Base-by-base conservation (phyloP, 2,329 filamentous ascomycete genomes). In the Mycogone perniciosa region DNA sequence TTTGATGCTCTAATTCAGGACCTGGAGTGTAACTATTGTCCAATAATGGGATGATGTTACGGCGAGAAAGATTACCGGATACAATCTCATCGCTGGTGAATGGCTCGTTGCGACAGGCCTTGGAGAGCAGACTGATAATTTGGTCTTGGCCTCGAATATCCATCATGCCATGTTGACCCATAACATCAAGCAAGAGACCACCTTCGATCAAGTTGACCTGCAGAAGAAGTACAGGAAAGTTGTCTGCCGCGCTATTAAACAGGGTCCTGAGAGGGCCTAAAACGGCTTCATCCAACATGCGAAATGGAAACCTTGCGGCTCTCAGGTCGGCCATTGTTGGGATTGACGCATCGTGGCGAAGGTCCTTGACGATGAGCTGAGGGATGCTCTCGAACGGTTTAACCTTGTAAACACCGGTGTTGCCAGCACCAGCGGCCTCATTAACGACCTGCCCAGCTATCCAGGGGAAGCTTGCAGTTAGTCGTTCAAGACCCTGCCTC, bases 91-190 rank as follows among this genome's bases (percentile, higher is more conserved):
- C 65, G 0, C 53, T 38, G 0, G 73, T 75, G 57, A 78, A 79
- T 0, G 53, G n/a, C 31, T 76, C 71, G 2, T 64, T 59, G 1
- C 59, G 61, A 48, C 76, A 79, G 0, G 75, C 76, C 50, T 78
- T 77, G 0, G 71, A 67, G 5, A 82, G 62, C 2, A 77, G 68
- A 3, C 61, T 52, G 11, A 79, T 75, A 11, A 78, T 54, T 26
- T 71, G 66, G 3, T 64, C 73, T 54, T 76, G 71, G 2, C 76
- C 78, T 1, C 67, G 68, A 63, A 76, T 74, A 49, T 82, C 79
- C 68, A 79, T 75, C 1, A 65, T 60, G 5, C 68, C 67, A 55
- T 82, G 79, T 27, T 77, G 70, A 6, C 65, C 69, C 30, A 68
- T 67, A 27, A 80, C 64, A 3, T 72, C 76, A 7, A 82, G 65